Evolutionary conservation across 345 rosid species (phyloP), one percentile per base, ranked within the genome.

Genomic region (Boechera stricta): DNA sequence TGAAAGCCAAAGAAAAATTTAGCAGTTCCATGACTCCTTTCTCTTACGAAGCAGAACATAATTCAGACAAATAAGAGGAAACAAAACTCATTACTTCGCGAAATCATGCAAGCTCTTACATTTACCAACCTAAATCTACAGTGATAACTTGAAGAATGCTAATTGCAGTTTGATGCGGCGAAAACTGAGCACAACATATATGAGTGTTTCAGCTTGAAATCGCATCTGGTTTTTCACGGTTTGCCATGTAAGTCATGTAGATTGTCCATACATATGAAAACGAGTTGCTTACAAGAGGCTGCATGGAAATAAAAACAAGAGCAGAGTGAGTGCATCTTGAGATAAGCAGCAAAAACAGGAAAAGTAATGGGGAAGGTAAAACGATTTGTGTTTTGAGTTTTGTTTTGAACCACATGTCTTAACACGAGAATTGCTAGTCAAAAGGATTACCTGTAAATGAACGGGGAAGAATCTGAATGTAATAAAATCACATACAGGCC

Each of bases 401-500:
- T 59, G 29, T 36, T 9, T 38, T 42, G 21, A 45, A 64, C 67
- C 16, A 57, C n/a, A 66, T 67, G 45, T 67, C 38, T 26, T 12
- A 54, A 38, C 4, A 26, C 47, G 5, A 42, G 35, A 41, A 55
- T 16, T 10, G 31, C 0, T 10, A 28, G 33, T 67, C 36, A 24
- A 35, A 69, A 5, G 45, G 7, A 13, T 48, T 61, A 89, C 98
- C 98, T 90, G 98, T 77, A 94, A 81, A 78, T 85, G 96, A 67
- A 94, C 91, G 3, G 97, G 98, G 60, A 85, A 75, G 84, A 89
- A 92, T 68, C 71, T 88, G 81, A 87, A 92, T 10, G 94, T 92
- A 78, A 95, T 86, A 52, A 94, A 94, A 85, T 94, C 98, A 67
- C 98, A 92, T 5, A 86, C 0, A 16, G 98, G 95, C 98, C 98